These are phyloP conservation scores for Bertia moriformis DNA, from an alignment of 2,329 filamentous ascomycete genomes.

Conservation along the genomic window DNA sequence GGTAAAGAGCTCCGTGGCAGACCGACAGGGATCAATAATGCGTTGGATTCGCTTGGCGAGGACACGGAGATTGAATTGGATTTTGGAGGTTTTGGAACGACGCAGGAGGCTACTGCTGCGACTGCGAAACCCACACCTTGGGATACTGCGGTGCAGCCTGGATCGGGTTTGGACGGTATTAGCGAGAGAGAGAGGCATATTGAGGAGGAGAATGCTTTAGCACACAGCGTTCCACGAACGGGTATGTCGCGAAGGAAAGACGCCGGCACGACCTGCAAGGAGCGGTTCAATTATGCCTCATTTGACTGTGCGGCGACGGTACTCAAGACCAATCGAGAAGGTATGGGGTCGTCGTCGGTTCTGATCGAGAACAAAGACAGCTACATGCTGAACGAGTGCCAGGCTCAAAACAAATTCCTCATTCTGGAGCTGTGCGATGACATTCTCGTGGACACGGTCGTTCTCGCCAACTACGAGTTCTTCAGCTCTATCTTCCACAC, in stretches of 20 bases:
- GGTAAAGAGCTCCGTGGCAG: conserved; percentile 27
- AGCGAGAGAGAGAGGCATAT: not conserved
- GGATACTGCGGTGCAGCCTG: not conserved
- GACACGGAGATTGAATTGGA: conserved; percentile 41
- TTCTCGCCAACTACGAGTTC: conserved; percentile 9
- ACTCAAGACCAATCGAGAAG: conserved; percentile 54
- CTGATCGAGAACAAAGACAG: conserved; percentile 64
- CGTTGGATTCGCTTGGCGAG: conserved; percentile 53
- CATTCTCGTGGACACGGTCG: not conserved
- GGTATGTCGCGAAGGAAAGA: conserved; percentile 41
- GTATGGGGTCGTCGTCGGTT: conserved; percentile 53
- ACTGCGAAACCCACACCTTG: not conserved
- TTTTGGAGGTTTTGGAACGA: not conserved
- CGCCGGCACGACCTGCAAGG: conserved; percentile 62
- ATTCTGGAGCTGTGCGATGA: conserved; percentile 55
- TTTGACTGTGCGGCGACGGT: conserved; percentile 64
- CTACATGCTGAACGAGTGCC: conserved; percentile 64
- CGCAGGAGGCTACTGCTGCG: not conserved
- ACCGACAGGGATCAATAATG: conserved; percentile 41
- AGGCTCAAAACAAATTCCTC: conserved; percentile 55
- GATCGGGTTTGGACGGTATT: not conserved
- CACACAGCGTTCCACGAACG: conserved; percentile 6
- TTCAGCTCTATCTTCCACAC: conserved; percentile 60
- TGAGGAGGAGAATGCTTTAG: conserved; percentile 3
- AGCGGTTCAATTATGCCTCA: conserved; percentile 63